phyloP scores from a whole-genome alignment of 441 rosid genomes.

The Gossypium trilobum region DNA sequence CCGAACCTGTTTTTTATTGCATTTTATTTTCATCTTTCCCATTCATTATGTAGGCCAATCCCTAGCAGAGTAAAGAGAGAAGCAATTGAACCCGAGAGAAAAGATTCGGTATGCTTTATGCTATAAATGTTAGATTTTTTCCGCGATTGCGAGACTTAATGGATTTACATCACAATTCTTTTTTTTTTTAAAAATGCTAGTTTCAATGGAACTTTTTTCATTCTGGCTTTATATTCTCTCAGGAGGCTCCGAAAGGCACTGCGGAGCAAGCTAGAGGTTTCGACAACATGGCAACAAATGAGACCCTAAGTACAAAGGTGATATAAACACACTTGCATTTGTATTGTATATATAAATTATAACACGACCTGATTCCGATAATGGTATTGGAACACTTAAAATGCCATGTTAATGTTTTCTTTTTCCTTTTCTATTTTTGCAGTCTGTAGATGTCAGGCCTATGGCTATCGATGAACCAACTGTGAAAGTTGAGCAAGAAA shows the following conservation, averaged over 20 bases:
- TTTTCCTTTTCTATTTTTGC: slow-evolving; percentile 21
- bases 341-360: neutral
- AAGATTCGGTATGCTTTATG: slow-evolving; percentile 42
- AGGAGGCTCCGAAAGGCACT: slow-evolving; percentile 50
- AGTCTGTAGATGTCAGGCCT: slow-evolving; percentile 41
- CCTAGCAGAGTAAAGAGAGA: slow-evolving; percentile 72
- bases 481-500: slow-evolving; percentile 51
- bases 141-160: neutral
- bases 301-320: slow-evolving; percentile 47
- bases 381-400: neutral
- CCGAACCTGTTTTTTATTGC: neutral
- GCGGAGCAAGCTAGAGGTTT: slow-evolving; percentile 47
- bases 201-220: neutral
- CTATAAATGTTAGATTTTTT: neutral
- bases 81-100: slow-evolving; percentile 47
- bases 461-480: slow-evolving; percentile 51
- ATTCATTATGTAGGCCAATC: slow-evolving; percentile 45
- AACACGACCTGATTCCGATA: neutral
- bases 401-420: too few relatives aligned
- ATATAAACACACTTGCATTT: neutral
- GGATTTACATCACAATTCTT: neutral
- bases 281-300: slow-evolving; percentile 37
- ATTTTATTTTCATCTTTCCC: neutral
- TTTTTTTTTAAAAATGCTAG: too few relatives aligned
- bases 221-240: neutral